Evolutionary conservation across 2,329 filamentous ascomycete genomes (phyloP).

Genomic region (Neofusicoccum umdonicola): DNA sequence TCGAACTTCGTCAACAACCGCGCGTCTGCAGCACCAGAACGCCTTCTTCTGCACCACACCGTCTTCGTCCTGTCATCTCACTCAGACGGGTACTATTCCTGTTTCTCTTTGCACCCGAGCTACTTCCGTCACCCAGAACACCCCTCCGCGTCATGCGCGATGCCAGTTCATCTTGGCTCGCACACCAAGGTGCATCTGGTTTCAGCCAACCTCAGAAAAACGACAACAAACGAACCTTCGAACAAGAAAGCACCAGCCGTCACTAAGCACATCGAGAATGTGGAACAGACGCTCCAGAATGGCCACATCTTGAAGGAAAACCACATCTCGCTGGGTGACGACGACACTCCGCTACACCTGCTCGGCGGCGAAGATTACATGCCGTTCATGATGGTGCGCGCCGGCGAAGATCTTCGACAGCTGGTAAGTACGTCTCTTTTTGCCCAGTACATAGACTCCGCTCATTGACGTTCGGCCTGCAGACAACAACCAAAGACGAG

Average conservation of each 20-base stretch:
- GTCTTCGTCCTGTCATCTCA: not conserved
- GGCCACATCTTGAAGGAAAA: conserved; percentile 28
- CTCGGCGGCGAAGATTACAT: conserved; percentile 18
- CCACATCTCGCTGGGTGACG: conserved; percentile 27
- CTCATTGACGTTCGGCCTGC: not conserved
- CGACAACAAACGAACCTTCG: conserved; percentile 26
- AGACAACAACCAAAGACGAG: not conserved
- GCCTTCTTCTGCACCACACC: not conserved
- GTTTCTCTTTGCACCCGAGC: not conserved
- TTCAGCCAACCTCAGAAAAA: conserved; percentile 26
- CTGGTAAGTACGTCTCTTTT: not conserved
- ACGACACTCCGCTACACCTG: conserved; percentile 28
- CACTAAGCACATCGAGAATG: conserved; percentile 16
- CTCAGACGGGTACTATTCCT: not conserved
- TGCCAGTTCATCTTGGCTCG: conserved; percentile 34
- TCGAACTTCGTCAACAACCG: not conserved
- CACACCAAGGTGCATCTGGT: conserved; percentile 28
- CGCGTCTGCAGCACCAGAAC: not conserved
- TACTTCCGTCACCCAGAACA: not conserved
- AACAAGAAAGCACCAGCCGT: conserved; percentile 23
- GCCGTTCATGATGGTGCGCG: conserved; percentile 35
- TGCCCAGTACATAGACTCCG: not conserved
- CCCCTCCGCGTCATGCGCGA: conserved; percentile 17
- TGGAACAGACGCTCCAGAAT: not conserved
- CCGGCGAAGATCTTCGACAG: conserved; percentile 19